A percentile compares a stretch with the other conserved stretches of the same genome.
phyloP scores from a whole-genome alignment of 495 filamentous ascomycete species.

The Physcia stellaris region DNA sequence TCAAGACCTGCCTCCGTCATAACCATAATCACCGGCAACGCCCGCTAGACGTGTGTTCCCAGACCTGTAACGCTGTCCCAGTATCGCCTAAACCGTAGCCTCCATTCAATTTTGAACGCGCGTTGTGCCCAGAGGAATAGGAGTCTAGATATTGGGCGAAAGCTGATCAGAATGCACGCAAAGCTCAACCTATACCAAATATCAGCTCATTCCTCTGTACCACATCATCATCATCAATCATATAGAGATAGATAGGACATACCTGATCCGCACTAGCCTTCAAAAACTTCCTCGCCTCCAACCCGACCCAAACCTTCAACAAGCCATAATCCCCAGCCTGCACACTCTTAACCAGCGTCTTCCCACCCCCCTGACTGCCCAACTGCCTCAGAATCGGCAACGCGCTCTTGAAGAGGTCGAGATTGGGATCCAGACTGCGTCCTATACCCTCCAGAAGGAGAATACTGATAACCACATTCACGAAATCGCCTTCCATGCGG shows the following conservation, averaged over 20 bases:
- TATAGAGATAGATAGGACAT: slow-evolving; percentile 21
- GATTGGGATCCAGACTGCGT: slow-evolving; percentile 64
- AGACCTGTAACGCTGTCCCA: too few relatives aligned
- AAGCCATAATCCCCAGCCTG: slow-evolving; percentile 73
- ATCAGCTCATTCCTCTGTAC: too few relatives aligned
- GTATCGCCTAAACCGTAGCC: too few relatives aligned
- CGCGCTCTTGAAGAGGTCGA: slow-evolving; percentile 78
- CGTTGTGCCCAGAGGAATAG: too few relatives aligned
- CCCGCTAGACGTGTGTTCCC: too few relatives aligned
- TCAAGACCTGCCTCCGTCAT: too few relatives aligned
- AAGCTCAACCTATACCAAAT: slow-evolving; percentile 45
- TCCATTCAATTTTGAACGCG: too few relatives aligned
- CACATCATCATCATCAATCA: too few relatives aligned
- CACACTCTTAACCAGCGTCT: slow-evolving; percentile 38
- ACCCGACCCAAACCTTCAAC: slow-evolving; percentile 83
- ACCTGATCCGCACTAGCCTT: slow-evolving; percentile 82
- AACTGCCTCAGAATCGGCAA: slow-evolving; percentile 84
- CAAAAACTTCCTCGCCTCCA: slow-evolving; percentile 79
- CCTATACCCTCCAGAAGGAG: slow-evolving; percentile 92
- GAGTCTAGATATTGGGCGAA: slow-evolving; percentile 56
- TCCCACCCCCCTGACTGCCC: slow-evolving; percentile 60
- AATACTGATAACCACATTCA: slow-evolving; percentile 95
- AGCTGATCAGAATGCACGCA: slow-evolving; percentile 76
- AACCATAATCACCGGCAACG: too few relatives aligned
- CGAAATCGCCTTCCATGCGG: slow-evolving; percentile 90